Base-by-base conservation (phyloP, 2,329 filamentous ascomycete genomes). In the Monosporascus sp. region DNA sequence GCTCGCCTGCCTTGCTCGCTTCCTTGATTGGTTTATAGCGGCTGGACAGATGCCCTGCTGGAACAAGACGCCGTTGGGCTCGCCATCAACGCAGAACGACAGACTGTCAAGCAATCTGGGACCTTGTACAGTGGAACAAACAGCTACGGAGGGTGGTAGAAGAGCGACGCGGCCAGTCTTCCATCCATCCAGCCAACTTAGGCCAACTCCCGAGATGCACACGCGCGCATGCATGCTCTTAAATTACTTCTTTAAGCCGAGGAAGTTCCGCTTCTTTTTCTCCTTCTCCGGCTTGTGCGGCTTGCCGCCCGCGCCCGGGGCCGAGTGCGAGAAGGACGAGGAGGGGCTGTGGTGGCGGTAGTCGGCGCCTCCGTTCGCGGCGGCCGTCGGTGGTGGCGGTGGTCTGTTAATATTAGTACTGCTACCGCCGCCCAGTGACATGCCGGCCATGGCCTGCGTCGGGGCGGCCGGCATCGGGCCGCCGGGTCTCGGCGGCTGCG, bases 211-310 rank as follows among this genome's bases (percentile, higher is more conserved):
- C 31, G 11, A 14, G 31, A 14, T 5, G 14, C 31, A 14, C 31
- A 34, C 11, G 31, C 31, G 5, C 34, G 51, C 48, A 51, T 48
- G 47, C 46, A 46, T 49, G 16, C 22, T 26, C 40, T 51, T 40
- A 50, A 45, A 38, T 41, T 45, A 57, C 68, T 87, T 87, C 71
- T 84, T 85, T 62, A 82, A 76, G 27, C 80, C 77, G 53, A 84
- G 71, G 58, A 83, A 80, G 55, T 81, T 79, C 51, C 81, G 73
- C 65, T 76, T 81, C 76, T 85, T 85, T 72, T 86, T 86, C 61
- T 81, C 75, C 61, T 76, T 73, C 64, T 82, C 78, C 19, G 70
- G 61, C 69, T 85, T 84, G 49, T 76, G 73, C 6, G 70, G 66
- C 60, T 78, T 80, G 4, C 62, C 55, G 54, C 65, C 59, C 60